Base-by-base conservation (phyloP, 2,329 filamentous ascomycete genomes). In the Penicillium janthinellum region DNA sequence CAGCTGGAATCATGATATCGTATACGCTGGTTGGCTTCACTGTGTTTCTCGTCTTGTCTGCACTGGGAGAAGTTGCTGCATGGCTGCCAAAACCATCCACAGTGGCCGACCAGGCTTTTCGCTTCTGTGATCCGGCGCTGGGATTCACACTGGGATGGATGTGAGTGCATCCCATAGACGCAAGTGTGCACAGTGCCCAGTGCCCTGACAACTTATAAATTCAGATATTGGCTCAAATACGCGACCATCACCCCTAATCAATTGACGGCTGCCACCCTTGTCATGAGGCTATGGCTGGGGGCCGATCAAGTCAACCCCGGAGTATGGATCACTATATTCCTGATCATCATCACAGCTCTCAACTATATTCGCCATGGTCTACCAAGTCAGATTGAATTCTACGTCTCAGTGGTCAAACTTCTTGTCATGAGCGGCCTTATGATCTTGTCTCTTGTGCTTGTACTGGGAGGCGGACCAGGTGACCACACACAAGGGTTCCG, bases 231-330 rank as follows among this genome's bases (percentile, higher is more conserved):
- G 84, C 82, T 88, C 75, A 93, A 86, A 71, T 95, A 94, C 76
- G 90, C 94, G 73, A 91, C 96, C 69, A 86, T 90, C 47, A 92
- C 90, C 1, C 90, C 91, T 1, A 95, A 94, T 70, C 91, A 96
- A 72, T 81, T 95, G 42, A 94, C 91, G 0, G 91, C 91, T 39
- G 86, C 85, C 10, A 84, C 90, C 8, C 77, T 95, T 34, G 88
- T 94, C 56, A 88, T 96, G 51, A 85, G 89, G 64, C 92, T 87
- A 68, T 96, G 91, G 91, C 78, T 90, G 8, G 74, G 80, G 7
- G 78, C 84, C 20, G 82, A 89, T 0, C 77, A 76, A 44, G 81
- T 92, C 60, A 92, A 93, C 69, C 88, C 90, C 0, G 90, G 89
- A 57, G 88, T 93, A 14, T 94, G 87, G 77, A 92, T 95, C 55